Evolutionary conservation across 164 flowering plant genomes (phyloP), one percentile per base, ranked within the genome.

Genomic region (Macadamia integrifolia): DNA sequence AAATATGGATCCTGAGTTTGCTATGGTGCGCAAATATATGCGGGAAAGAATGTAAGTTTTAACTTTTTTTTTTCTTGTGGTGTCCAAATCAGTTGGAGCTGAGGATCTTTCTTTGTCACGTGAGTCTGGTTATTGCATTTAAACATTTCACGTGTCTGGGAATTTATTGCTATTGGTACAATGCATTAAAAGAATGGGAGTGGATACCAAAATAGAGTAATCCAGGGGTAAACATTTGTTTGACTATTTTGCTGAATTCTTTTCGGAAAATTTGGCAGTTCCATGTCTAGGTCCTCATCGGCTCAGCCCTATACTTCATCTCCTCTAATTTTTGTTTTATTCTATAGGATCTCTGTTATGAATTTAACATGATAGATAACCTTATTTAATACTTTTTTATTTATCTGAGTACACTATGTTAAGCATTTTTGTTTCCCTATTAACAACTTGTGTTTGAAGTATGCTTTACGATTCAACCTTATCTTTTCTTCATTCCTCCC

Each of bases 31-130:
- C 6, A 66, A 55, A 49, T 43, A 11, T 64, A 79, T 93, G 74
- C 74, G 71, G 42, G 78, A 76, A 1, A 85, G 65, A 73, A 91
- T 93, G 98, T 93, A 91, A 90, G 96, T 29, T 46, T 68, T 2
- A 18, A n/a, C 53, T 74, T 28, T 30, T 72, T 23, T 6, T 57
- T 3, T 56, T 40, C 13, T 6, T 46, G 56, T 63, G 40, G 5
- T 35, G 40, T 35, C 40, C 40, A 35, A 35, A 35, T 40, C 12
- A 42, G 15, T 59, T 66, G 11, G 0, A 61, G 28, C 12, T 29
- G 64, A 30, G 66, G 65, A 62, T 44, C 31, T 40, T 63, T 17
- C 13, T 57, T 58, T 23, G 15, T 0, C 14, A 58, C 30, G 15
- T 52, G 32, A 15, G 62, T 43, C 7, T 57, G 32, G 46, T 12